phyloP scores from a whole-genome alignment of 2,329 filamentous ascomycete genomes.

The Penicillium sp. region DNA sequence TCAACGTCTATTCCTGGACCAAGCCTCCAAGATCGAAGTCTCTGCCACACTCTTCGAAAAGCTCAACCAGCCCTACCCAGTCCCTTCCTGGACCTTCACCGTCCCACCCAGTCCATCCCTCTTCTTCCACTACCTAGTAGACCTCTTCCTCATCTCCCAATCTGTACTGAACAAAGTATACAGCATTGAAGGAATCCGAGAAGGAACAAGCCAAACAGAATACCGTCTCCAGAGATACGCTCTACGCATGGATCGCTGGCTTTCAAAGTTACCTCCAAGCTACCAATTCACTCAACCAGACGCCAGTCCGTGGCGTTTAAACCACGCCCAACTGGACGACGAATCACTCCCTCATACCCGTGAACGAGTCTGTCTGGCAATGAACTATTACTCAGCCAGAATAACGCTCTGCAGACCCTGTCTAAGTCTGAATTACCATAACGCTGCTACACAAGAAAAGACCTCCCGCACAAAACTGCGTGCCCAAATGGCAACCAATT shows the following conservation, averaged over 20 bases:
- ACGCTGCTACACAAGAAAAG: background rate
- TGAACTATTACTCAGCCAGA: conserved; percentile 43
- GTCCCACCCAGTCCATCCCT: conserved; percentile 32
- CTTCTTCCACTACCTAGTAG: conserved; percentile 40
- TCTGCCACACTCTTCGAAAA: conserved; percentile 31
- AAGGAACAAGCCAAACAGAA: conserved; percentile 32
- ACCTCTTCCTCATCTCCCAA: conserved; percentile 39
- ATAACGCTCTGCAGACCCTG: conserved; percentile 45
- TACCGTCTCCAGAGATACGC: conserved; percentile 33
- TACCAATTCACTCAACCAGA: conserved; percentile 36
- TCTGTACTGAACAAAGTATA: conserved; percentile 40
- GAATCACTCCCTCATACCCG: conserved; percentile 22
- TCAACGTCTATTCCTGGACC: conserved; percentile 26
- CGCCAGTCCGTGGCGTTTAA: conserved; percentile 21
- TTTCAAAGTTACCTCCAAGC: conserved; percentile 29
- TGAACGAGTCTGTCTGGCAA: conserved; percentile 38
- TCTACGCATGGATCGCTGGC: conserved; percentile 36
- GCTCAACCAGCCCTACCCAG: conserved; percentile 6
- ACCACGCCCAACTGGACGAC: conserved; percentile 14
- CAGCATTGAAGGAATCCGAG: conserved; percentile 38
- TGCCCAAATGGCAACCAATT: conserved; percentile 31
- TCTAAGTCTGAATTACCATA: conserved; percentile 16
- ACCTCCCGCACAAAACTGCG: conserved; percentile 9
- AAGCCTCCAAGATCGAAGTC: conserved; percentile 22
- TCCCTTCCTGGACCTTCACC: conserved; percentile 20